Conservation (phyloP, 371 early-diverging fungal genomes). For the Syncephalastrum monosporum region DNA sequence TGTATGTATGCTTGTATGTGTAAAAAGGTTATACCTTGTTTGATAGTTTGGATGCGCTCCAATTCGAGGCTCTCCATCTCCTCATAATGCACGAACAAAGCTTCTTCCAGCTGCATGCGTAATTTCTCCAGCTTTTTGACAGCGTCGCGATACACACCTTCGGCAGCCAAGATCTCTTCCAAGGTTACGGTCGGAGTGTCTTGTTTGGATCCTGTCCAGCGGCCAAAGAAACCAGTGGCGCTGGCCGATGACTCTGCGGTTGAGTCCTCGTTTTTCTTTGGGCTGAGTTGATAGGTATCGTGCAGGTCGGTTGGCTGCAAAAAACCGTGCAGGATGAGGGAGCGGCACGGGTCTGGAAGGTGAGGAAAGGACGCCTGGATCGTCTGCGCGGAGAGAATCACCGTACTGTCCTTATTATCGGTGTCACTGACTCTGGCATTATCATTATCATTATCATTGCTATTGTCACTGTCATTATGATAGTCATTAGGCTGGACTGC, state of each 20-base stretch:
- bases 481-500: no score
- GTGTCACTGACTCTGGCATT: no score
- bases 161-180: conserved; percentile 50
- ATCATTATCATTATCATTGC: no score
- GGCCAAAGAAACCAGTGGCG: conserved; percentile 17
- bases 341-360: no score
- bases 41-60: conserved; percentile 58
- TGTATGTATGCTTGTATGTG: neutral
- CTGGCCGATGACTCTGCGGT: neutral
- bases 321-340: no score
- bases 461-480: no score
- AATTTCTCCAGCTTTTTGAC: conserved; percentile 58
- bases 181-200: conserved; percentile 2
- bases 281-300: neutral
- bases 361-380: no score
- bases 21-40: conserved; percentile 39
- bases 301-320: conserved; percentile 5
- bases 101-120: conserved; percentile 65
- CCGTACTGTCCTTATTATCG: no score
- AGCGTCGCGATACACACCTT: conserved; percentile 53
- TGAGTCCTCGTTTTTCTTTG: neutral
- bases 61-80: conserved; percentile 58
- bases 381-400: no score
- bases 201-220: conserved; percentile 20
- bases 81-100: conserved; percentile 56